These are phyloP conservation scores for Rhodamnia rubescens DNA, from an alignment of 345 rosid genomes.

Conservation along the genomic window DNA sequence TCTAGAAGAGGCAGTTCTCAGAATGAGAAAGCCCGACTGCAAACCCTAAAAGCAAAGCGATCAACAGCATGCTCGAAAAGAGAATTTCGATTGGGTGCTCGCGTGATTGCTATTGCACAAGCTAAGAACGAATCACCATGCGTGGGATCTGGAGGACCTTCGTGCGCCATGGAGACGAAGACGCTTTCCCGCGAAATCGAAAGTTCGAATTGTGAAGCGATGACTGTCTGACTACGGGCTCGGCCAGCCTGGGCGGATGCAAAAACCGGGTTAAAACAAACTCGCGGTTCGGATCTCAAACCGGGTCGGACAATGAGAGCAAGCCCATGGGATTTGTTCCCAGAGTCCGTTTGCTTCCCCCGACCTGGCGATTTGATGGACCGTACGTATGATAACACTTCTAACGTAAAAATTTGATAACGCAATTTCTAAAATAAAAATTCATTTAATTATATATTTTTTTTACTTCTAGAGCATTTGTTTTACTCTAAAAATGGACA, in stretches of 20 bases:
- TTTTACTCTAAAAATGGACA: no score
- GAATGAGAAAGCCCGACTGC: not conserved
- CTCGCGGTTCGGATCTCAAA: not conserved
- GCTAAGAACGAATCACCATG: not conserved
- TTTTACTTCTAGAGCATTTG: no score
- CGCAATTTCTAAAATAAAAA: no score
- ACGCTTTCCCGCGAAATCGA: conserved; percentile 16
- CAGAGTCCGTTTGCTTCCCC: not conserved
- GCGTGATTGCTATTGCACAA: no score
- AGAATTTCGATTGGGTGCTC: no score
- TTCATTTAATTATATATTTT: no score
- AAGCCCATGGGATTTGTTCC: not conserved
- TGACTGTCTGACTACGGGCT: not conserved
- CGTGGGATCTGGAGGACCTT: not conserved
- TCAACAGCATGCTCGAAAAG: not conserved
- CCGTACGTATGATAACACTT: no score
- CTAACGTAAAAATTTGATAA: no score
- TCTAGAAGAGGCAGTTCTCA: not conserved
- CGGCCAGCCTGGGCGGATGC: not conserved
- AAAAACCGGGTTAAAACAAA: not conserved
- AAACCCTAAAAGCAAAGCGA: not conserved
- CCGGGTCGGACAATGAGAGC: not conserved
- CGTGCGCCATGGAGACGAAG: not conserved
- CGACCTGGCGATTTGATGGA: not conserved
- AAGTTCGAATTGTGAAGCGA: not conserved